Evolutionary conservation across 108 stramenopile species (phyloP), one percentile per base, ranked within the genome.

Genomic region (Fragilaria crotonensis): DNA sequence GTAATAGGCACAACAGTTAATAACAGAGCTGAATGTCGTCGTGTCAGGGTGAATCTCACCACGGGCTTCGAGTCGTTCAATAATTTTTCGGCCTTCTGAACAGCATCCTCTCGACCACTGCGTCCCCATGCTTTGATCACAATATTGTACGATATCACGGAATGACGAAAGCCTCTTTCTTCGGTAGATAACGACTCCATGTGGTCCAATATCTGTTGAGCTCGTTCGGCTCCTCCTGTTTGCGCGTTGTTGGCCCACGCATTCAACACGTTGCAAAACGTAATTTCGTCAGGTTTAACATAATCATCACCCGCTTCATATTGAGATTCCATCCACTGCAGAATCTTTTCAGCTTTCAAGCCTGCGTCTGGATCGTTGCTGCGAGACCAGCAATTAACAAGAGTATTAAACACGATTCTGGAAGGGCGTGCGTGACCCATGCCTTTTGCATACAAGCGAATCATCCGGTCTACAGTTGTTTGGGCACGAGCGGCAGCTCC

Each of bases 101-200:
- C 71, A 9, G 80, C 63, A 52, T 79, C 63, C 17, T 62, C 55
- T 22, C 66, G 62, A 31, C 67, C 69, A 51, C 80, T 83, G 17
- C 83, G 54, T 20, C 79, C 82, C 80, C 83, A 84, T 2, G 86
- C 83, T 33, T 80, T 82, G 25, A 87, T 84, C 5, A 81, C 72
- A 48, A 82, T 78, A 28, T 82, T 83, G 50, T 78, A 79, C 26
- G 64, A 70, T 49, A 78, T 53, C 20, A 78, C 62, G 18, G 75
- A 62, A 9, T 56, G 57, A 25, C 53, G 59, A 59, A 76, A 76
- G 1, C 75, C 75, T 1, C 75, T 64, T 50, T 76, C 52, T 58
- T 71, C 53, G 7, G 44, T 29, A 0, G 75, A 55, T 29, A 76
- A 33, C 4, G 65, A 59, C 44, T 83, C 70, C 74, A 80, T 84